Percentiles rank a stretch among this genome's conserved stretches.
Evolutionary conservation across 495 filamentous ascomycete genomes (phyloP).

Genomic region (Parathielavia hyrcaniae): DNA sequence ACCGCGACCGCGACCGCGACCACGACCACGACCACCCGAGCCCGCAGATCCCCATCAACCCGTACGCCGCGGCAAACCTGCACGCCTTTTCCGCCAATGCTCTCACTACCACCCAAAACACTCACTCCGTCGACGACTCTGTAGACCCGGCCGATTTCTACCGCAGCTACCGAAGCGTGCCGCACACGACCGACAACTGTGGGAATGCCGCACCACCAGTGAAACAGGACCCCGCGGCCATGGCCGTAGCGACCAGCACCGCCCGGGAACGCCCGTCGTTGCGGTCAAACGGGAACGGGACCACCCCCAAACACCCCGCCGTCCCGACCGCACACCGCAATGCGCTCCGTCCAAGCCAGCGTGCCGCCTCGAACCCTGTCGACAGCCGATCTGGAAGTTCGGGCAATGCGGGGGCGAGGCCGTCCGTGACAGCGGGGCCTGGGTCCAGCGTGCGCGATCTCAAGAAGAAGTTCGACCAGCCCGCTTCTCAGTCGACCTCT

Average conservation of each 20-base stretch:
- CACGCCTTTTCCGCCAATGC: constrained; percentile 36
- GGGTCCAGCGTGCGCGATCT: constrained; percentile 50
- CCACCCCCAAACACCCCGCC: constrained; percentile 35
- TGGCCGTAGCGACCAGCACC: constrained; percentile 21
- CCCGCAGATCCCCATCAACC: constrained; percentile 23
- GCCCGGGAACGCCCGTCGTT: constrained; percentile 29
- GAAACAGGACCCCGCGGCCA: constrained; percentile 28
- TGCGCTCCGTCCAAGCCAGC: constrained; percentile 31
- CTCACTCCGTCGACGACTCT: constrained; percentile 34
- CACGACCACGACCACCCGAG: constrained; percentile 11
- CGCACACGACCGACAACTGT: background rate
- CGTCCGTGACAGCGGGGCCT: constrained; percentile 25
- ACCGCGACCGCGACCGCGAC: constrained; percentile 16
- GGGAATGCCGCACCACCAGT: constrained; percentile 21
- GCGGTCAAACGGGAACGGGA: constrained; percentile 36
- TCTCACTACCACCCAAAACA: constrained; percentile 31
- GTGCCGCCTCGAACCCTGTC: constrained; percentile 48
- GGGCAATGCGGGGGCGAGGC: constrained; percentile 21
- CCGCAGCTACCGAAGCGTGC: constrained; percentile 39
- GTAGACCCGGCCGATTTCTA: constrained; percentile 51
- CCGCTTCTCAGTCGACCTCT: constrained; percentile 16
- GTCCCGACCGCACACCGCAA: constrained; percentile 26
- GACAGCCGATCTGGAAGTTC: constrained; percentile 31
- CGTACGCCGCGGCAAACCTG: constrained; percentile 37
- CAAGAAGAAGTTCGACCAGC: constrained; percentile 49